These are phyloP conservation scores for Pyricularia sp. DNA, from an alignment of 2,329 filamentous ascomycete species.

Conservation along the genomic window DNA sequence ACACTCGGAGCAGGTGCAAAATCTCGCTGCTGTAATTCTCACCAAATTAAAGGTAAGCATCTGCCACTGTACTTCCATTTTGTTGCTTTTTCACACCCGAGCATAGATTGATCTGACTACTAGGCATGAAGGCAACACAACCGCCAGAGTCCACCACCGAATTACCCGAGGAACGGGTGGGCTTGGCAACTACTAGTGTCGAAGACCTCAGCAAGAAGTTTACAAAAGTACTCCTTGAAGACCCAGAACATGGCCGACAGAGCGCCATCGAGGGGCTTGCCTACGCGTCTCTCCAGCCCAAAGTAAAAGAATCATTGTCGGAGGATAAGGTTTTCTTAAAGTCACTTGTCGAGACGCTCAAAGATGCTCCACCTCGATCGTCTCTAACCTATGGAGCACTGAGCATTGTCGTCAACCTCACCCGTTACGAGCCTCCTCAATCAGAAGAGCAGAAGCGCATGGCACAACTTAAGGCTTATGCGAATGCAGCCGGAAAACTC, in stretches of 20 bases:
- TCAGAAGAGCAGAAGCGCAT: slow-evolving; percentile 90
- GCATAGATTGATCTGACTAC: slow-evolving; percentile 32
- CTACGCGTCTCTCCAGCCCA: slow-evolving; percentile 76
- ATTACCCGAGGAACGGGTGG: slow-evolving; percentile 29
- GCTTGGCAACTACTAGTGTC: slow-evolving; percentile 45
- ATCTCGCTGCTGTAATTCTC: slow-evolving; percentile 60
- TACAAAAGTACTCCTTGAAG: slow-evolving; percentile 50
- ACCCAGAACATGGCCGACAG: slow-evolving; percentile 44
- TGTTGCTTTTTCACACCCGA: background rate
- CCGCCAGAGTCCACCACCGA: slow-evolving; percentile 25
- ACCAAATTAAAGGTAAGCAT: slow-evolving; percentile 58
- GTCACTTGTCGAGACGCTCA: slow-evolving; percentile 51
- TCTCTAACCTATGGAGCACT: slow-evolving; percentile 73
- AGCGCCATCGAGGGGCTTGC: slow-evolving; percentile 82
- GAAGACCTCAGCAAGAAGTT: slow-evolving; percentile 54
- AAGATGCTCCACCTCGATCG: slow-evolving; percentile 46
- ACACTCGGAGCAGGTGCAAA: slow-evolving; percentile 49
- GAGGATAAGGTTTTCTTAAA: slow-evolving; percentile 56
- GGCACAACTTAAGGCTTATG: slow-evolving; percentile 84
- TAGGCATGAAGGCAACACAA: slow-evolving; percentile 37
- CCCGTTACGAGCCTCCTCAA: slow-evolving; percentile 60
- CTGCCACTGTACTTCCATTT: background rate
- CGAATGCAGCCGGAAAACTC: slow-evolving; percentile 62
- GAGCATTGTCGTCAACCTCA: slow-evolving; percentile 76
- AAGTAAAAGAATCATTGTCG: slow-evolving; percentile 69